Conservation (phyloP, 192 early-diverging fungal species). For the Coemansia sp. region DNA sequence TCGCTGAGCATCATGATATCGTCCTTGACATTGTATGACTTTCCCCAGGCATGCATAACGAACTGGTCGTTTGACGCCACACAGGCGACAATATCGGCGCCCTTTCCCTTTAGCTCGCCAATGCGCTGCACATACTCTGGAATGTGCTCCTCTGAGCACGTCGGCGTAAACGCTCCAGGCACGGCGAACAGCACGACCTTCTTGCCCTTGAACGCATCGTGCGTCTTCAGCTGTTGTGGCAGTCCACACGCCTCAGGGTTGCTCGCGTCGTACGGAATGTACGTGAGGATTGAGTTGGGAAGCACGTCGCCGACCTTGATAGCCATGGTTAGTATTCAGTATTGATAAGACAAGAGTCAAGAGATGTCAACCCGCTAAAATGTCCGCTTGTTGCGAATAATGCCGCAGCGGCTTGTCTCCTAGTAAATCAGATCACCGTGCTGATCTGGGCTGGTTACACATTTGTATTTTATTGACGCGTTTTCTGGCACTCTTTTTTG, state of each 20-base stretch:
- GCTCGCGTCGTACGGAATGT: slow-evolving; percentile 51
- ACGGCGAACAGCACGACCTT: slow-evolving; percentile 62
- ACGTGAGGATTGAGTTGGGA: slow-evolving; percentile 56
- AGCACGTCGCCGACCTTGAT: slow-evolving; percentile 59
- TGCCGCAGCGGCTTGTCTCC: background rate
- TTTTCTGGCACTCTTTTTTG: background rate
- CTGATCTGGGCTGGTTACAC: background rate
- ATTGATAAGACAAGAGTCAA: background rate
- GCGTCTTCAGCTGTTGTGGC: slow-evolving; percentile 45
- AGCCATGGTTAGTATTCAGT: slow-evolving; percentile 19
- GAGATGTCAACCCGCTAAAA: background rate
- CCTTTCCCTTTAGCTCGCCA: slow-evolving; percentile 63
- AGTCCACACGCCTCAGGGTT: slow-evolving; percentile 54
- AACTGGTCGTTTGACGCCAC: slow-evolving; percentile 62
- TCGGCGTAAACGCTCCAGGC: slow-evolving; percentile 66
- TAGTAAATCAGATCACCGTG: background rate
- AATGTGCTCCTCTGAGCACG: slow-evolving; percentile 64
- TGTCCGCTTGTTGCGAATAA: background rate
- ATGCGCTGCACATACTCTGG: slow-evolving; percentile 60
- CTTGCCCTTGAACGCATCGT: slow-evolving; percentile 52
- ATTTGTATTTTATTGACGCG: background rate
- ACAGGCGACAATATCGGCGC: slow-evolving; percentile 68
- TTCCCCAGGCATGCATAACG: slow-evolving; percentile 59
- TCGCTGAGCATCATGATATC: slow-evolving; percentile 68
- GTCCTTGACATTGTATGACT: slow-evolving; percentile 47